Percentiles rank a stretch among this genome's conserved stretches.
Conservation (phyloP, 768 basidiomycete species). For the Gymnopilus junonius region DNA sequence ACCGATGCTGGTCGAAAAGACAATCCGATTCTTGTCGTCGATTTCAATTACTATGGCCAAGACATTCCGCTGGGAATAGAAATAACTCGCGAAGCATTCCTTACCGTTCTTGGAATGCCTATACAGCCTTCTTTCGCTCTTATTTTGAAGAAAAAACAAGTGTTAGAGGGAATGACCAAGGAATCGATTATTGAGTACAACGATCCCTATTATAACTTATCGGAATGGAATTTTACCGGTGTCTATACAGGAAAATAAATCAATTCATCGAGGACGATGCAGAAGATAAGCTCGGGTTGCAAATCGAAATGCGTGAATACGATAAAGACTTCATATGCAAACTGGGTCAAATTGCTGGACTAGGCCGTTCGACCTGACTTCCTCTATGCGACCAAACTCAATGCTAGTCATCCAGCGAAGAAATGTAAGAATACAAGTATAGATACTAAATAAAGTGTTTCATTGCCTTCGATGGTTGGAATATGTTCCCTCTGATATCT, state of each 20-base stretch:
- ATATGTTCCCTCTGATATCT: no score
- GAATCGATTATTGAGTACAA: neutral
- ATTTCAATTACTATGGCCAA: neutral
- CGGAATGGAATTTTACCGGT: neutral
- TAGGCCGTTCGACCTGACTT: neutral
- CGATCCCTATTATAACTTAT: neutral
- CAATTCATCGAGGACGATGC: neutral
- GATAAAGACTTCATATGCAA: neutral
- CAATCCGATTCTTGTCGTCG: neutral
- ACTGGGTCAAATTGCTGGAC: neutral
- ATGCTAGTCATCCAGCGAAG: neutral
- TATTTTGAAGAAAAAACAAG: neutral
- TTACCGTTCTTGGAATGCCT: neutral
- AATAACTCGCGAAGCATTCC: neutral
- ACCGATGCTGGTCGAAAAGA: neutral
- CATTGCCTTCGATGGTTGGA: no score
- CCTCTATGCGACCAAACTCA: neutral
- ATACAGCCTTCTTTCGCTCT: neutral
- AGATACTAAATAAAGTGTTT: no score
- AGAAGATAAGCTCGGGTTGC: neutral
- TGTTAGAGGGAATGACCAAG: neutral
- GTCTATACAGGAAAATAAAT: neutral
- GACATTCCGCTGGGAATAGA: neutral
- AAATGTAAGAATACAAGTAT: no score
- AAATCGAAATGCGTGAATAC: neutral